phyloP scores from a whole-genome alignment of 148 eudicot genomes.

The Rhododendron ovatum region DNA sequence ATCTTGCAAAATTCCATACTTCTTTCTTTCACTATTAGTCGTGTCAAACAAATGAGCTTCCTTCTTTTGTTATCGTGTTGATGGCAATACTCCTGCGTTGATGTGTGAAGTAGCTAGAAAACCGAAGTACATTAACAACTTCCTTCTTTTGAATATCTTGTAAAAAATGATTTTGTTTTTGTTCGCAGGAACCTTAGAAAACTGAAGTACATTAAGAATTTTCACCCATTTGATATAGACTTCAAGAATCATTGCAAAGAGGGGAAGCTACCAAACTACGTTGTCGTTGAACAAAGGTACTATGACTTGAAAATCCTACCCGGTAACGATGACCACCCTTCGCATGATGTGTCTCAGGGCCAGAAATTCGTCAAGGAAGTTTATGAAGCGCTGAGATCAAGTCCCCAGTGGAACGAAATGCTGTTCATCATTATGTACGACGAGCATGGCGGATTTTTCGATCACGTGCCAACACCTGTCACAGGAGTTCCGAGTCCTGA shows the following conservation, averaged over 20 bases:
- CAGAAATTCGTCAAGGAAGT: constrained; percentile 57
- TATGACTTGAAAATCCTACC: constrained; percentile 51
- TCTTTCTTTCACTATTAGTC: too few species aligned
- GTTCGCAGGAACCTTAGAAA: constrained; percentile 55
- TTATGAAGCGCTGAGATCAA: constrained; percentile 53
- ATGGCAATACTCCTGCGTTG: too few species aligned
- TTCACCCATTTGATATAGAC: constrained; percentile 56
- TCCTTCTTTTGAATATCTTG: too few species aligned
- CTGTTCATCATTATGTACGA: constrained; percentile 46
- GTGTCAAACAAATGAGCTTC: too few species aligned
- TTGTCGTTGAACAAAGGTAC: constrained; percentile 73
- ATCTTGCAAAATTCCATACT: too few species aligned
- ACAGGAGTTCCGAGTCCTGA: constrained; percentile 56
- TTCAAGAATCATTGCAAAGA: constrained; percentile 67
- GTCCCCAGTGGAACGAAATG: constrained; percentile 69
- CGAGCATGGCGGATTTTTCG: constrained; percentile 70
- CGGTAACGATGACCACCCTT: constrained; percentile 90
- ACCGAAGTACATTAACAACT: too few species aligned
- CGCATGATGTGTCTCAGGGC: constrained; percentile 47
- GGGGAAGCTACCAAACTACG: constrained; percentile 86
- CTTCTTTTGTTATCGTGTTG: too few species aligned
- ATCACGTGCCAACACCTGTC: constrained; percentile 54
- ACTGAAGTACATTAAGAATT: constrained; percentile 59
- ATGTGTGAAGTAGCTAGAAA: too few species aligned
- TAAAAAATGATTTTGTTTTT: constrained; percentile 22